Conservation (phyloP, 192 early-diverging fungal species). For the Lobosporangium transversale region DNA sequence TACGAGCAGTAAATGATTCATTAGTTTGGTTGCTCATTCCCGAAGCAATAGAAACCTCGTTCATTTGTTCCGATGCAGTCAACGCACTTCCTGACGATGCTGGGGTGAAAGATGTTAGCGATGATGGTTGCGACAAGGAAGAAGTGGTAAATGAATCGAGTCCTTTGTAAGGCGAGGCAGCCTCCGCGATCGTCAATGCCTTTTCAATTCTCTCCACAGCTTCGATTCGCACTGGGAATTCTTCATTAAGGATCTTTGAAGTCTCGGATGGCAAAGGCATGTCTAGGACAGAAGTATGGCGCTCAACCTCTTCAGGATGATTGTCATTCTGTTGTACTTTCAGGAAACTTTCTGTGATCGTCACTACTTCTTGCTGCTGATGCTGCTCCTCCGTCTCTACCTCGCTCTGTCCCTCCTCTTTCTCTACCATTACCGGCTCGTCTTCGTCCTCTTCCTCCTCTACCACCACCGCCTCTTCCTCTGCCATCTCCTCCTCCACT, state of each 20-base stretch:
- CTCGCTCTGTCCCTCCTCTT: not conserved
- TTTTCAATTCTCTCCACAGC: conserved; percentile 1
- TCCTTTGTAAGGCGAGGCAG: not conserved
- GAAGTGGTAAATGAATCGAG: not conserved
- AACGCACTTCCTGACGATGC: not conserved
- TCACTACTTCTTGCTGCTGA: not conserved
- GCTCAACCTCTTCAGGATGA: no score
- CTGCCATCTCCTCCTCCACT: no score
- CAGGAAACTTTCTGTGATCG: no score
- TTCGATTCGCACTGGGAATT: conserved; percentile 2
- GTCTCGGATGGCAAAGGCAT: not conserved
- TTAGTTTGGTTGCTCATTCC: not conserved
- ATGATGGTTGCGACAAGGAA: not conserved
- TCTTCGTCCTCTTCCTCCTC: not conserved
- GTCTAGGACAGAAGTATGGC: no score
- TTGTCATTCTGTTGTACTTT: no score
- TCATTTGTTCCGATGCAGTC: not conserved
- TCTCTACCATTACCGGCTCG: not conserved
- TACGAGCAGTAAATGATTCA: not conserved
- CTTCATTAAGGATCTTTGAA: not conserved
- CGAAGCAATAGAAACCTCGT: no score
- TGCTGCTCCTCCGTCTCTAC: not conserved
- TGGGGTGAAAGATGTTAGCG: not conserved
- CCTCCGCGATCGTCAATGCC: not conserved
- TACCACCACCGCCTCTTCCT: not conserved